phyloP scores from a whole-genome alignment of 306 rosid species.

The Prunus persica region DNA sequence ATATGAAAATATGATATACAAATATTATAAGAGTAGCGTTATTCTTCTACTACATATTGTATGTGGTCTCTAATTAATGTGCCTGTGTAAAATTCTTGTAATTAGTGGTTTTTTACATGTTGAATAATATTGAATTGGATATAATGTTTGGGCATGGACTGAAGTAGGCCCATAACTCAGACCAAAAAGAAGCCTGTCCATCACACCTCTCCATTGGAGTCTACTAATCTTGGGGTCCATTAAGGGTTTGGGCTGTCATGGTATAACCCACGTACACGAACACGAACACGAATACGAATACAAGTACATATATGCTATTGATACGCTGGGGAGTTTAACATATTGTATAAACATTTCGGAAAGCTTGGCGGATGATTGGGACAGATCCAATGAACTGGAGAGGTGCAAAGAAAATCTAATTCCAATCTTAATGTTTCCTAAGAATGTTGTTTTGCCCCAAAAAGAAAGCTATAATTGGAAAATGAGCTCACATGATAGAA shows the following conservation, averaged over 20 bases:
- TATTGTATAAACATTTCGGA: neutral
- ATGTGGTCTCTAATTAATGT: neutral
- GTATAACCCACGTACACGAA: too few species aligned
- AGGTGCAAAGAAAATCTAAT: neutral
- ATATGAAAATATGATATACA: accelerated
- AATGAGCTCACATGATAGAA: conserved; percentile 17
- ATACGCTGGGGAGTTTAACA: neutral
- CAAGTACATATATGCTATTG: too few species aligned
- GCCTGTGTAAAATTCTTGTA: neutral
- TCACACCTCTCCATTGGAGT: neutral
- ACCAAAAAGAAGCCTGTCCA: neutral
- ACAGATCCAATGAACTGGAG: conserved; percentile 19
- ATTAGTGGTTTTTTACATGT: neutral
- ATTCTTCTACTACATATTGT: neutral
- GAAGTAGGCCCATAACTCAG: neutral
- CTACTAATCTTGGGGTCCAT: neutral
- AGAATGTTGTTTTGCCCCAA: neutral
- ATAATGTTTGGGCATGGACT: neutral
- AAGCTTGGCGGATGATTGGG: conserved; percentile 12
- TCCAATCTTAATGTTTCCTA: conserved; percentile 24
- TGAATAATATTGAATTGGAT: neutral
- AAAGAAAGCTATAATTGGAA: conserved; percentile 14
- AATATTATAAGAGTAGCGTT: too few species aligned
- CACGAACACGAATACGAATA: too few species aligned
- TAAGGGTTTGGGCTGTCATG: neutral